Percentiles rank a stretch among this genome's conserved stretches.
Evolutionary conservation across 2,329 filamentous ascomycete genomes (phyloP).

Genomic region (Colletotrichum higginsianum): DNA sequence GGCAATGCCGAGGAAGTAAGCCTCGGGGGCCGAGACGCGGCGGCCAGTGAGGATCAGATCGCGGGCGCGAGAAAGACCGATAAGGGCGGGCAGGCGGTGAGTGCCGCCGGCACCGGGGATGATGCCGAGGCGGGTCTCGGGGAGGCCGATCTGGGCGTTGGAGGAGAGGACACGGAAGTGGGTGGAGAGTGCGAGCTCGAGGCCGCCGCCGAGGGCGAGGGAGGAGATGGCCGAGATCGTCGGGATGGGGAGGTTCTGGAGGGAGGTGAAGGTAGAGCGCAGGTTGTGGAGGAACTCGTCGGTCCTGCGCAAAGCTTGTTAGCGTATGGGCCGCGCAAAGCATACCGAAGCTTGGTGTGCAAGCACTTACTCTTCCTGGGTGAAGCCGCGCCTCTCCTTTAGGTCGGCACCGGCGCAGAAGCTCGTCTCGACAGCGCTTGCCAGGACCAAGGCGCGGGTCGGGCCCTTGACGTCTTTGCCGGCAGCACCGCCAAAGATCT

Average conservation of each 20-base stretch:
- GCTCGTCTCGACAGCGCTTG: constrained; percentile 85
- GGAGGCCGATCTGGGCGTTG: constrained; percentile 83
- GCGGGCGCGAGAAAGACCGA: constrained; percentile 85
- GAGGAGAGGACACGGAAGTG: constrained; percentile 90
- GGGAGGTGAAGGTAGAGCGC: constrained; percentile 79
- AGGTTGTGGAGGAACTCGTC: constrained; percentile 83
- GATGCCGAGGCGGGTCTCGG: constrained; percentile 93
- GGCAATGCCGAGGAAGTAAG: constrained; percentile 91
- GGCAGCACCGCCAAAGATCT: constrained; percentile 62
- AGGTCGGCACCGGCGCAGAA: constrained; percentile 97
- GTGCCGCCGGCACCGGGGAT: constrained; percentile 96
- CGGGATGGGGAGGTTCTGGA: constrained; percentile 85
- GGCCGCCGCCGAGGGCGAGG: constrained; percentile 89
- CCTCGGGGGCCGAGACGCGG: constrained; percentile 85
- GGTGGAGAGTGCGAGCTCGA: constrained; percentile 92
- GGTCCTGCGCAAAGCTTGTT: constrained; percentile 69
- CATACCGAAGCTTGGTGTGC: too few species aligned
- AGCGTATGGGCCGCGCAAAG: not conserved
- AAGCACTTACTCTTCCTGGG: constrained; percentile 78
- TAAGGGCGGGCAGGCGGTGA: constrained; percentile 84
- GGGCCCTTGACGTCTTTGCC: constrained; percentile 64
- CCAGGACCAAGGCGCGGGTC: constrained; percentile 86
- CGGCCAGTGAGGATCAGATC: constrained; percentile 93
- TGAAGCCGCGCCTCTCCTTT: constrained; percentile 87
- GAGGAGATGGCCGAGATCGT: constrained; percentile 92